Conservation (phyloP, 495 filamentous ascomycete genomes). For the Xylaria telfairii region DNA sequence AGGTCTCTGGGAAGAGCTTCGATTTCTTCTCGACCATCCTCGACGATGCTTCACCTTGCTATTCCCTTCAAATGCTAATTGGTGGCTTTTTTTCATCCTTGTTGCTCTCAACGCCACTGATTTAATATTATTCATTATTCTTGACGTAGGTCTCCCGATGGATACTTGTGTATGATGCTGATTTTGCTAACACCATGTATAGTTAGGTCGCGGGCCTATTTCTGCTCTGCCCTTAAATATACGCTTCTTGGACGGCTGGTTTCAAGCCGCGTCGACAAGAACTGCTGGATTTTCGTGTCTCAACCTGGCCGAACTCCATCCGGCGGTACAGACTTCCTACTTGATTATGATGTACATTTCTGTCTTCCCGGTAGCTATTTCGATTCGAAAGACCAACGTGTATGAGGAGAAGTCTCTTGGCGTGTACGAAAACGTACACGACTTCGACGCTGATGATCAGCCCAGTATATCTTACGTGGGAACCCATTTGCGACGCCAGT, state of each 20-base stretch:
- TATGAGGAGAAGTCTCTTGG: slow-evolving; percentile 95
- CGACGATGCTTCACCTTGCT: slow-evolving; percentile 93
- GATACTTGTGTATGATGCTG: slow-evolving; percentile 5
- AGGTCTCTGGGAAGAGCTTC: slow-evolving; percentile 82
- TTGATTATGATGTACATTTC: slow-evolving; percentile 99
- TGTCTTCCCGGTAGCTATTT: slow-evolving; percentile 93
- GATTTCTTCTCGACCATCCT: slow-evolving; percentile 91
- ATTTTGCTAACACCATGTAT: slow-evolving; percentile 27
- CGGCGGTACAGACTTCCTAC: slow-evolving; percentile 92
- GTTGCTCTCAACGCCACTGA: slow-evolving; percentile 81
- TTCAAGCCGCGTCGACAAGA: slow-evolving; percentile 84
- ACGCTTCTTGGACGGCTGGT: slow-evolving; percentile 81
- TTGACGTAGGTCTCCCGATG: slow-evolving; percentile 69
- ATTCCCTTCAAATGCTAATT: slow-evolving; percentile 88
- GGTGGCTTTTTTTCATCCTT: slow-evolving; percentile 93
- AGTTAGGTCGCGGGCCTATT: slow-evolving; percentile 73
- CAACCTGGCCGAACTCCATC: slow-evolving; percentile 77
- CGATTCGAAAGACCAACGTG: slow-evolving; percentile 89
- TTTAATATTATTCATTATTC: slow-evolving; percentile 84
- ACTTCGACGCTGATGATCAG: slow-evolving; percentile 49
- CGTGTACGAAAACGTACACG: slow-evolving; percentile 59
- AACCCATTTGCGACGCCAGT: slow-evolving; percentile 84
- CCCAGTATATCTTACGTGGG: slow-evolving; percentile 80
- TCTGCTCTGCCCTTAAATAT: slow-evolving; percentile 66
- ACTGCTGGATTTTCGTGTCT: slow-evolving; percentile 88